Percentiles rank a stretch among this genome's conserved stretches.
These are phyloP conservation scores for Chlorociboria aeruginascens DNA, from an alignment of 495 filamentous ascomycete genomes.

Conservation along the genomic window DNA sequence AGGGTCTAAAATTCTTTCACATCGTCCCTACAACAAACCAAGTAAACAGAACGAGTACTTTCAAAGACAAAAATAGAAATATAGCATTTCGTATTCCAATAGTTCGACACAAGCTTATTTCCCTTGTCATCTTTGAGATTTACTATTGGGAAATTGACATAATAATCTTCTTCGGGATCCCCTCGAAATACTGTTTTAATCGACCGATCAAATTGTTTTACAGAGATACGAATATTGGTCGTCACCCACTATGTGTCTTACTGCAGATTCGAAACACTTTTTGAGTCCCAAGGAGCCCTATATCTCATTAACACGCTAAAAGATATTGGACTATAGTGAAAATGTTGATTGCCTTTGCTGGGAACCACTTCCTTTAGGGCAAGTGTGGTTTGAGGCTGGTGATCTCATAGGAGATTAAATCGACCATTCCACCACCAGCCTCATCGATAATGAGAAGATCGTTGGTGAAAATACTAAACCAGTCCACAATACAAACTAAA, in stretches of 20 bases:
- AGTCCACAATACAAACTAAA: slow-evolving; percentile 3
- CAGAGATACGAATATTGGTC: slow-evolving; percentile 11
- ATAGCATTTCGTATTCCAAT: slow-evolving; percentile 19
- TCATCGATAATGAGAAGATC: slow-evolving; percentile 11
- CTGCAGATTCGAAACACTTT: slow-evolving; percentile 17
- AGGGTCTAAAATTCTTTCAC: slow-evolving; percentile 27
- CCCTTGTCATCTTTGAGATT: slow-evolving; percentile 18
- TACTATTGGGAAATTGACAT: slow-evolving; percentile 22
- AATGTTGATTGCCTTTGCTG: too few relatives aligned
- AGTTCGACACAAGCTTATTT: slow-evolving; percentile 14
- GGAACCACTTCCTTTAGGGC: slow-evolving; percentile 25
- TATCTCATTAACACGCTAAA: too few relatives aligned
- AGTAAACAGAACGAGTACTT: slow-evolving; percentile 2
- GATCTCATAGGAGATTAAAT: slow-evolving; percentile 11
- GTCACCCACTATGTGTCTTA: slow-evolving; percentile 20
- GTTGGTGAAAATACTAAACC: too few relatives aligned
- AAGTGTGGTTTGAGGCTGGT: background rate
- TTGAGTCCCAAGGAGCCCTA: slow-evolving; percentile 22
- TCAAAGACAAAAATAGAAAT: too few relatives aligned
- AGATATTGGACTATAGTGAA: too few relatives aligned
- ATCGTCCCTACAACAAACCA: slow-evolving; percentile 13
- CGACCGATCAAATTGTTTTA: slow-evolving; percentile 21
- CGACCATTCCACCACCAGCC: slow-evolving; percentile 11
- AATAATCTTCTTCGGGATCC: background rate
- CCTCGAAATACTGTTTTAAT: slow-evolving; percentile 20